Conservation (phyloP, 2,329 filamentous ascomycete genomes). For the Nemania bipapillata region DNA sequence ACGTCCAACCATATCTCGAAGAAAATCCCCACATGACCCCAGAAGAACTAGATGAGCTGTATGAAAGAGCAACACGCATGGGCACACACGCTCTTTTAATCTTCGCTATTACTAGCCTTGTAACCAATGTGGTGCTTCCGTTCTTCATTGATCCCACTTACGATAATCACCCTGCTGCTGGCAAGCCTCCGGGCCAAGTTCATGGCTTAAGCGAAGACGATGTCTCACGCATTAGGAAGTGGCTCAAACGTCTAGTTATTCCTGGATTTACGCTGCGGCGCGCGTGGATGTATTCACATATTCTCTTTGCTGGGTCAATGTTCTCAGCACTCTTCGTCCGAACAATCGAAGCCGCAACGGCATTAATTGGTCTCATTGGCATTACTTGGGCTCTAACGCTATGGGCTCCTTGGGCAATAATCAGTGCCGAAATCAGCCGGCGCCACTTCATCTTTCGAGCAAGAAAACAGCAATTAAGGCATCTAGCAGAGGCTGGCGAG, state of each 20-base stretch:
- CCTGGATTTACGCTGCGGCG: slow-evolving; percentile 86
- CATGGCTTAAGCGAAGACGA: slow-evolving; percentile 47
- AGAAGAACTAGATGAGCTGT: slow-evolving; percentile 79
- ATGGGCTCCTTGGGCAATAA: slow-evolving; percentile 96
- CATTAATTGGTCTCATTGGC: slow-evolving; percentile 82
- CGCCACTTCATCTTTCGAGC: slow-evolving; percentile 71
- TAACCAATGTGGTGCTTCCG: slow-evolving; percentile 83
- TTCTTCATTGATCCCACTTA: slow-evolving; percentile 88
- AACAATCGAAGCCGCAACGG: slow-evolving; percentile 76
- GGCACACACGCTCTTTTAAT: slow-evolving; percentile 90
- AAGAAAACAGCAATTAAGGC: slow-evolving; percentile 51
- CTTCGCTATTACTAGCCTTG: slow-evolving; percentile 85
- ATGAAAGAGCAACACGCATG: slow-evolving; percentile 85
- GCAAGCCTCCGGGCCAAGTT: slow-evolving; percentile 47
- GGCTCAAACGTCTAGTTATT: slow-evolving; percentile 74
- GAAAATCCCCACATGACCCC: slow-evolving; percentile 81
- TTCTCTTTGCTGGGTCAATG: slow-evolving; percentile 86
- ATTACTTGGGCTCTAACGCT: slow-evolving; percentile 92
- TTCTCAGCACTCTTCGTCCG: slow-evolving; percentile 83
- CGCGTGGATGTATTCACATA: slow-evolving; percentile 84
- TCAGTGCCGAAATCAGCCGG: slow-evolving; percentile 88
- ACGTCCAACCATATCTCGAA: slow-evolving; percentile 82
- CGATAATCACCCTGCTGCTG: slow-evolving; percentile 58
- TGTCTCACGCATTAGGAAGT: slow-evolving; percentile 54
- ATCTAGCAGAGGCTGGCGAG: slow-evolving; percentile 37